Evolutionary conservation across 352 stramenopile species (phyloP).

Genomic region (Pythium periplocum): DNA sequence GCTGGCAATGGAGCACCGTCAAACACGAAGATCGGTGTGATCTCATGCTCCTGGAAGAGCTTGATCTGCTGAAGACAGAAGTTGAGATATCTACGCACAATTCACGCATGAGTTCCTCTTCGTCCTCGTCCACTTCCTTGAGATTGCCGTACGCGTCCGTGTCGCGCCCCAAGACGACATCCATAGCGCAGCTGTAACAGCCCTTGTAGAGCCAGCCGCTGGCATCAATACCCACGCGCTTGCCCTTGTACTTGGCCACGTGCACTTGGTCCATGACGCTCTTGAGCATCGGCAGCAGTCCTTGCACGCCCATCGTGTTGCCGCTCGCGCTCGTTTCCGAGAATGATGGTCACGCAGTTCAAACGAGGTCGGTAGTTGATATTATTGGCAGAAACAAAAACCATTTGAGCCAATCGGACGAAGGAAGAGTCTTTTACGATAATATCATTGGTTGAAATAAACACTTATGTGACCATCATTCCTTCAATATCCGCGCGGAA

Average conservation of each 20-base stretch:
- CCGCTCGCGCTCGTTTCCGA: neutral
- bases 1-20: slow-evolving; percentile 89
- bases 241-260: slow-evolving; percentile 71
- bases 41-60: slow-evolving; percentile 70
- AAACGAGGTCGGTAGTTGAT: too few relatives aligned
- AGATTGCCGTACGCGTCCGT: slow-evolving; percentile 36
- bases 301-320: slow-evolving; percentile 27
- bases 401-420: too few relatives aligned
- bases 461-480: neutral
- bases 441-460: slow-evolving; percentile 13
- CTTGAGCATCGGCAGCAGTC: slow-evolving; percentile 56
- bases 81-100: slow-evolving; percentile 59
- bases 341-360: too few relatives aligned
- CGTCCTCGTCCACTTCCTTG: neutral
- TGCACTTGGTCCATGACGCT: slow-evolving; percentile 71
- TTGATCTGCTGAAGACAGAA: slow-evolving; percentile 88
- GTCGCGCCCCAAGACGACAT: slow-evolving; percentile 64
- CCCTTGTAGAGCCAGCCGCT: slow-evolving; percentile 88
- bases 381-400: too few relatives aligned
- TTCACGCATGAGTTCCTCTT: neutral
- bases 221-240: slow-evolving; percentile 67
- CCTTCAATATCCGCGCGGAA: too few relatives aligned
- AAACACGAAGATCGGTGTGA: slow-evolving; percentile 91
- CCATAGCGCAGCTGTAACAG: slow-evolving; percentile 79
- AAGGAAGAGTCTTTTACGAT: too few relatives aligned